Evolutionary conservation across 495 filamentous ascomycete genomes (phyloP), one percentile per base, ranked within the genome.

Genomic region (Hypomontagnella submonticulosa): DNA sequence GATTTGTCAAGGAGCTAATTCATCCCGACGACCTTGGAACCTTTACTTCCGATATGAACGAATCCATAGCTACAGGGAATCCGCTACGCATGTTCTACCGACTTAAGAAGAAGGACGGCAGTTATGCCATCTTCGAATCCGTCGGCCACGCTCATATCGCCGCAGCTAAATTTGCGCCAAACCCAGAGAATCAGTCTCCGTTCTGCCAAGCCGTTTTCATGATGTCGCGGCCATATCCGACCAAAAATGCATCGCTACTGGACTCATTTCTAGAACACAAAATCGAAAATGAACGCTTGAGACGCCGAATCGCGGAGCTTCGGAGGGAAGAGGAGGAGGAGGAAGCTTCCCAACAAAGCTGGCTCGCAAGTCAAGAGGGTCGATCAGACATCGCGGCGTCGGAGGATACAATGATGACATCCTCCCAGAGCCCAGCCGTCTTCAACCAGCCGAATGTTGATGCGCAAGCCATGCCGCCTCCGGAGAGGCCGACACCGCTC

Each of bases 201-300:
- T 89, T 88, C 65, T 97, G 94, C 76, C 86, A 89, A 61, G 93
- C 94, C 13, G 90, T 97, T 71, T 97, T 98, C 76, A 90, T 99
- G 80, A 91, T 97, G 87, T 88, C 92, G 19, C 84, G 95, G 16
- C 95, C 92, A 8, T 97, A 97, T 75, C 93, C 92, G 5, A 95
- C 90, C 46, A 92, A 89, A 73, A 95, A 92, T 71, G 87, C 92
- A 0, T 87, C 84, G 8, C 80, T 97, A 6, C 77, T 99, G 48
- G 93, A 99, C 75, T 96, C 94, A 0, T 97, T 97, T 63, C 81
- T 99, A 11, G 95, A 99, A 75, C 94, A 97, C 77, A 97, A 97
- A 75, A 93, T 98, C 47, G 95, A 98, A 75, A 97, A 99, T 69
- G 93, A 96, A 75, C 87, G 95, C 13, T 76, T 99, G 37, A 85